These are phyloP conservation scores for Irpex sp. DNA, from an alignment of 1,284 basidiomycete genomes.

Conservation along the genomic window DNA sequence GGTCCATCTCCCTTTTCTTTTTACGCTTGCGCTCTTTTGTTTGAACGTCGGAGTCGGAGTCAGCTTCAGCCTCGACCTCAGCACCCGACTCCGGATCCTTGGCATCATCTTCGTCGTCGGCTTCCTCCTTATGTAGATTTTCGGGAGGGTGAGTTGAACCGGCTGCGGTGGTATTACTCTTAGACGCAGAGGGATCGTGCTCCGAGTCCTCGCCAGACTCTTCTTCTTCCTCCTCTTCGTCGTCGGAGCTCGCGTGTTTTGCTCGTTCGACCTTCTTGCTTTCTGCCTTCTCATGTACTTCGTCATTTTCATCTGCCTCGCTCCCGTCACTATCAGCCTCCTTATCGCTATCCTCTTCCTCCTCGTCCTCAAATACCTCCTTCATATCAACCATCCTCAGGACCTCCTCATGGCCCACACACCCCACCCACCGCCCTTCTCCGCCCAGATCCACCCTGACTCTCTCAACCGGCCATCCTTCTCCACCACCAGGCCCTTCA, in stretches of 20 bases:
- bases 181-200: neutral
- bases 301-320: constrained; percentile 17
- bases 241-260: constrained; percentile 30
- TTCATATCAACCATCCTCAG: constrained; percentile 82
- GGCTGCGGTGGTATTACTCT: no score
- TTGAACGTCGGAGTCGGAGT: constrained; percentile 29
- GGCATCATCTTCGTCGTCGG: neutral
- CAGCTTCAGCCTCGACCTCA: constrained; percentile 21
- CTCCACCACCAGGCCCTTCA: constrained; percentile 21
- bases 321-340: constrained; percentile 31
- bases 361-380: constrained; percentile 58
- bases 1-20: constrained; percentile 46
- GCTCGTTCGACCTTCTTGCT: constrained; percentile 32
- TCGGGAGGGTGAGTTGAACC: no score
- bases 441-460: constrained; percentile 59
- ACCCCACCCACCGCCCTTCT: constrained; percentile 81
- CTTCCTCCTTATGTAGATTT: neutral
- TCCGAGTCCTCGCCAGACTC: constrained; percentile 15
- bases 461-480: constrained; percentile 87
- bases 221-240: constrained; percentile 30
- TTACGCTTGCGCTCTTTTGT: constrained; percentile 54
- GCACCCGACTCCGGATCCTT: neutral
- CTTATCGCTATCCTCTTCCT: constrained; percentile 34
- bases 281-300: constrained; percentile 38
- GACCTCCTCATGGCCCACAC: constrained; percentile 88